These are phyloP conservation scores for Vinca minor DNA, from an alignment of 257 asterid species.

Conservation along the genomic window DNA sequence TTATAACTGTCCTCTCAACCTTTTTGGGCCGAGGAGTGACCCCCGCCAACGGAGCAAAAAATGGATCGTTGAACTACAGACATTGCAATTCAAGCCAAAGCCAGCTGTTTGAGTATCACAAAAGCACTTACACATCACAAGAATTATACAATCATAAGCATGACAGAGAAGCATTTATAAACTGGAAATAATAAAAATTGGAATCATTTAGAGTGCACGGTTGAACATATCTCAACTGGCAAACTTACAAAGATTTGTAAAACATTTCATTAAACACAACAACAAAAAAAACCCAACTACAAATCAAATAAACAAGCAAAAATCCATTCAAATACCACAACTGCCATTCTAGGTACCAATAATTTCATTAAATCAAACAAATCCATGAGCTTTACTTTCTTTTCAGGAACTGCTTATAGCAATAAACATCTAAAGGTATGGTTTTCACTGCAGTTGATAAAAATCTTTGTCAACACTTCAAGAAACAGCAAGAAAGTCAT, in stretches of 20 bases:
- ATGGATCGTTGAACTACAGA: background rate
- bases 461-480: background rate
- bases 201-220: no score
- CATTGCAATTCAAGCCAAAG: background rate
- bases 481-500: no score
- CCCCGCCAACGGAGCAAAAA: no score
- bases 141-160: constrained; percentile 1
- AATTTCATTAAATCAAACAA: no score
- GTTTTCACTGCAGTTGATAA: background rate
- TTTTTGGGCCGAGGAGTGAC: no score
- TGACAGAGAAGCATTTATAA: background rate
- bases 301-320: background rate
- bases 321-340: background rate
- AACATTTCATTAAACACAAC: background rate
- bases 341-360: background rate
- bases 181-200: no score
- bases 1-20: no score
- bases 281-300: background rate
- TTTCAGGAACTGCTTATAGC: background rate
- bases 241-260: background rate
- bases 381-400: background rate
- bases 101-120: background rate
- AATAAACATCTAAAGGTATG: no score
- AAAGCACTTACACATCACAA: background rate
- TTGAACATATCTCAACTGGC: background rate